Base-by-base conservation (phyloP, 148 eudicot genomes). In the Cornus suecica region DNA sequence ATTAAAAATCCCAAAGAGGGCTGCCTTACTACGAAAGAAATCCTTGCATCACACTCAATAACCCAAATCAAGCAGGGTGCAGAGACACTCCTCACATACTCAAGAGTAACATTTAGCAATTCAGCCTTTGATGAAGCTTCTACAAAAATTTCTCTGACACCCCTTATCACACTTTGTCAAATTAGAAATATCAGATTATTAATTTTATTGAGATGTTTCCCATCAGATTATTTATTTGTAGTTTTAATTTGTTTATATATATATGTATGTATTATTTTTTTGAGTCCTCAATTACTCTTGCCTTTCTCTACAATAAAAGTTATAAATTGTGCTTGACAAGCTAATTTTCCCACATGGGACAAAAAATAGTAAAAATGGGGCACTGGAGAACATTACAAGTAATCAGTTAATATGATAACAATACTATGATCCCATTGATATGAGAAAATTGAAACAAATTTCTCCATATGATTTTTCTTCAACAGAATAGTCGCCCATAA, bases 261-360 rank as follows among this genome's bases (percentile, higher is more conserved):
- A n/a, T n/a, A n/a, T n/a, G n/a, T n/a, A n/a, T n/a, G n/a, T 37
- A 3, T 52, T 37, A 1, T 16, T 20, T 70, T 8, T 10, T 51
- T 11, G 20, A n/a, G 41, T 34, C 41, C 10, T 32, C 1, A 20
- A 60, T 58, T 8, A 60, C n/a, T 26, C 75, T 32, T 32, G 30
- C 66, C 58, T 71, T 56, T 71, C 41, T 61, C 28, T 71, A 27
- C 74, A 71, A n/a, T 45, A 18, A 54, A 56, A 72, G 51, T 60
- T 60, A 30, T 1, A 9, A 29, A 42, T 24, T 45, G 30, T 70
- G 31, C 45, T 71, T 51, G 62, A 51, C 25, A 54, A 7, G 8
- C 27, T 24, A 11, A 10, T 7, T 25, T 64, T 18, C 32, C 27
- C 31, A 64, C 31, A 10, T 25, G 27, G 67, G 8, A 8, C 32